Conservation (phyloP, 139 green algal species). For the Deuterostichococcus epilithicus region DNA sequence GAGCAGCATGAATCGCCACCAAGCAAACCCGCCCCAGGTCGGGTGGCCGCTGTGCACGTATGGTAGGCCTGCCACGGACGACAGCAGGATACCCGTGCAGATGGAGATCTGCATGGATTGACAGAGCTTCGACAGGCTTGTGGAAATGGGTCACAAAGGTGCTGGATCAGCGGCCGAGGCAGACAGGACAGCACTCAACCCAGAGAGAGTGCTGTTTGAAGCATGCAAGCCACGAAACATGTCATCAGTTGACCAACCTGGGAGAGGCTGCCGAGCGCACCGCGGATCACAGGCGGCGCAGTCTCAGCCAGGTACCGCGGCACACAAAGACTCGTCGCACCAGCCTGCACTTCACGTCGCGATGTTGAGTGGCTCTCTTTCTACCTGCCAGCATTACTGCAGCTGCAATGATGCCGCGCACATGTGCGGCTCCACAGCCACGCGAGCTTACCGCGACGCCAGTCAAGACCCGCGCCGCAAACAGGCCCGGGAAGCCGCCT, state of each 20-base stretch:
- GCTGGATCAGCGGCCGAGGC: not conserved
- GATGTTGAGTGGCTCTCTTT: too few relatives aligned
- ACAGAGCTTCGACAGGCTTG: not conserved
- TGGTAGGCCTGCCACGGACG: slow-evolving; percentile 47
- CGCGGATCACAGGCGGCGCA: slow-evolving; percentile 48
- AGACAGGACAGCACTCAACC: not conserved
- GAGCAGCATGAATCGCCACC: slow-evolving; percentile 59
- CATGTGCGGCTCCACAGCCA: not conserved
- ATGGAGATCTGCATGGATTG: slow-evolving; percentile 45
- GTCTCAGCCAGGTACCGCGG: slow-evolving; percentile 68
- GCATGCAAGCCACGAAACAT: not conserved
- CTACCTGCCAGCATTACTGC: too few relatives aligned
- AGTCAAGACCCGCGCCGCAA: slow-evolving; percentile 1
- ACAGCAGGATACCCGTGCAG: slow-evolving; percentile 66
- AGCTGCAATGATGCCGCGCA: too few relatives aligned
- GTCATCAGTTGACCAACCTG: slow-evolving; percentile 21
- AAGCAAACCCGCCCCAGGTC: slow-evolving; percentile 13
- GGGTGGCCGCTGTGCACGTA: slow-evolving; percentile 33
- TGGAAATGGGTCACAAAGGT: not conserved
- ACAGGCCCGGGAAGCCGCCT: slow-evolving; percentile 10
- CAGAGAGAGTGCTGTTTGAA: not conserved
- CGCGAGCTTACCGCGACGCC: not conserved
- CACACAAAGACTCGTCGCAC: slow-evolving; percentile 48
- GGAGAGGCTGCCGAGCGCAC: slow-evolving; percentile 51
- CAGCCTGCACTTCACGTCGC: slow-evolving; percentile 20